A percentile compares a stretch with the other conserved stretches of the same genome.
phyloP scores from a whole-genome alignment of 2,329 filamentous ascomycete species.

The Domatiomyces globalis region DNA sequence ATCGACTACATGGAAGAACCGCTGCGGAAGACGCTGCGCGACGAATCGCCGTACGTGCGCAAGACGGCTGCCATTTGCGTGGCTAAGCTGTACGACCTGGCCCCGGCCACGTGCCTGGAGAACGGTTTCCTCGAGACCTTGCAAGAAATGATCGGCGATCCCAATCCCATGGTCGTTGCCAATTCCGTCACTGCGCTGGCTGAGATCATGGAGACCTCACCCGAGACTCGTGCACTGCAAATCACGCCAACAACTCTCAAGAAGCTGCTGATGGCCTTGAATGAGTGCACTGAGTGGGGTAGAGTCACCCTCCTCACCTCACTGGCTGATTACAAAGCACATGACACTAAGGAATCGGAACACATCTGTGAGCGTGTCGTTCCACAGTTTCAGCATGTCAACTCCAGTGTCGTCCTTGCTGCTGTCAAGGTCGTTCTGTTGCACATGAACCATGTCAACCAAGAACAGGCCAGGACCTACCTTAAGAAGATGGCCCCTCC shows the following conservation, averaged over 20 bases:
- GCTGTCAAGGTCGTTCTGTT: constrained; percentile 96
- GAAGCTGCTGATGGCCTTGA: constrained; percentile 90
- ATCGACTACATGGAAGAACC: constrained; percentile 99
- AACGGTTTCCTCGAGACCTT: constrained; percentile 90
- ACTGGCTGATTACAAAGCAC: constrained; percentile 70
- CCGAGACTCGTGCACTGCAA: constrained; percentile 74
- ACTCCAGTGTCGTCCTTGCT: constrained; percentile 90
- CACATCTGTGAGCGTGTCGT: constrained; percentile 95
- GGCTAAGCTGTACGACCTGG: constrained; percentile 92
- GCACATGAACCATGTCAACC: constrained; percentile 75
- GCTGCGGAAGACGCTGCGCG: constrained; percentile 81
- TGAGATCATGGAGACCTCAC: constrained; percentile 80
- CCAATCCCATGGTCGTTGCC: constrained; percentile 97
- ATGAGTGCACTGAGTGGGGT: constrained; percentile 98
- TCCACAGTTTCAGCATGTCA: constrained; percentile 96
- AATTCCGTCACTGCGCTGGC: constrained; percentile 90
- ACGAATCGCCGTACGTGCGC: constrained; percentile 95
- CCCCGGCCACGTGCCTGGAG: constrained; percentile 81
- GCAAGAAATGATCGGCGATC: constrained; percentile 91
- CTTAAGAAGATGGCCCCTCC: constrained; percentile 98
- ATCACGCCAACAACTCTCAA: constrained; percentile 74
- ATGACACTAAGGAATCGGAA: constrained; percentile 89
- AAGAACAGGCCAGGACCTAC: constrained; percentile 69
- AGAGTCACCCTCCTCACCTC: constrained; percentile 85
- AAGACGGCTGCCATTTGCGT: constrained; percentile 98